A percentile compares a stretch with the other conserved stretches of the same genome.
phyloP scores from a whole-genome alignment of 495 filamentous ascomycete species.

The Hypoxylon cercidicola region DNA sequence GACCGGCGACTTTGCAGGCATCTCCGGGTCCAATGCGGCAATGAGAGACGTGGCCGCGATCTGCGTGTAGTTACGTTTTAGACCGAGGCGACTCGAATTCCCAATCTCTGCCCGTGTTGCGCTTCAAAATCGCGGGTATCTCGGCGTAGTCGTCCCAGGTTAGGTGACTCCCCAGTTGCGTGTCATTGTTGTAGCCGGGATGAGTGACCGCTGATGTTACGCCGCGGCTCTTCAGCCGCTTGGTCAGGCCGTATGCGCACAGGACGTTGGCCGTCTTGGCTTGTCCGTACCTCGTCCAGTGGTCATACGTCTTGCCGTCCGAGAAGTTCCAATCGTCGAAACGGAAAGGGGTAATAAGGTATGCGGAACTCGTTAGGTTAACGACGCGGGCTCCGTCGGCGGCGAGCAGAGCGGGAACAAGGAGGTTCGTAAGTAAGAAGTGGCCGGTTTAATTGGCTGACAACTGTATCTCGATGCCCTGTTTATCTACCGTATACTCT shows the following conservation, averaged over 20 bases:
- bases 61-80: constrained; percentile 23
- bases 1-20: constrained; percentile 31
- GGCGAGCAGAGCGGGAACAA: constrained; percentile 44
- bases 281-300: constrained; percentile 55
- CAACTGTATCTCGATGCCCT: constrained; percentile 59
- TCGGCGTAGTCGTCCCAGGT: constrained; percentile 19
- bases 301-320: constrained; percentile 54
- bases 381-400: constrained; percentile 47
- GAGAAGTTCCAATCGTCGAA: constrained; percentile 49
- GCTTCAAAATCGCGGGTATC: constrained; percentile 17
- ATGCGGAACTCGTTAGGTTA: constrained; percentile 50
- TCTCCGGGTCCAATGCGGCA: constrained; percentile 31
- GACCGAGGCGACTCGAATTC: constrained; percentile 17
- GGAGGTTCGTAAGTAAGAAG: constrained; percentile 52
- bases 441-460: constrained; percentile 32
- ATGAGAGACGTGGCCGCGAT: constrained; percentile 35
- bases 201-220: constrained; percentile 50
- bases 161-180: constrained; percentile 14
- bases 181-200: constrained; percentile 47
- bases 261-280: constrained; percentile 63
- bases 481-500: constrained; percentile 30
- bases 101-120: constrained; percentile 25
- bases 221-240: constrained; percentile 43
- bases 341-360: constrained; percentile 41
- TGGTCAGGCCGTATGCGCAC: constrained; percentile 52